Evolutionary conservation across 257 asterid species (phyloP).

Genomic region (Nemophila menziesii): DNA sequence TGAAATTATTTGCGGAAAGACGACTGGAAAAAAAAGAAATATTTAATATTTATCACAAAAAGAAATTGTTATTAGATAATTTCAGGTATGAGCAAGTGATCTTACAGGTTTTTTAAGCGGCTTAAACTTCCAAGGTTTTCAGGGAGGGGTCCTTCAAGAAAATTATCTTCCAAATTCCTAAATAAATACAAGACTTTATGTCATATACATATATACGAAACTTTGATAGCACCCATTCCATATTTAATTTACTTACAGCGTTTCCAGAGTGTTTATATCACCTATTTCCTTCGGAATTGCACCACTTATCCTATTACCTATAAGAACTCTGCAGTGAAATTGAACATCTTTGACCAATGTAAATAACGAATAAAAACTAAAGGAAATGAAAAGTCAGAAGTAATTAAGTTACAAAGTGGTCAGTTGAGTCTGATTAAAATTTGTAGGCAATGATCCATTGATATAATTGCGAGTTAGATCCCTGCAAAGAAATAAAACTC

Average conservation of each 20-base stretch:
- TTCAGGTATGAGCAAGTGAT: constrained; percentile 7
- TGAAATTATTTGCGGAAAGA: constrained; percentile 67
- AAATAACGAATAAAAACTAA: background rate
- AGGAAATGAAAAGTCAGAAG: background rate
- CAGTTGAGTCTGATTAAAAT: constrained; percentile 37
- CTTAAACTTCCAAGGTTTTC: constrained; percentile 51
- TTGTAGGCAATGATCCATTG: constrained; percentile 69
- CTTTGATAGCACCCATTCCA: constrained; percentile 1
- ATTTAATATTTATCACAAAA: background rate
- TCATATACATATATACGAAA: background rate
- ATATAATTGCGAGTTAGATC: constrained; percentile 65
- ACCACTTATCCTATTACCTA: constrained; percentile 74
- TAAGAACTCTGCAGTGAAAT: constrained; percentile 35
- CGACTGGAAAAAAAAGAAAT: constrained; percentile 34
- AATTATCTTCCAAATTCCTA: constrained; percentile 74
- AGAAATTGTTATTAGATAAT: background rate
- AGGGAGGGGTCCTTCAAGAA: constrained; percentile 73
- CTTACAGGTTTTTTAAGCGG: constrained; percentile 61
- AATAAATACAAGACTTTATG: constrained; percentile 1
- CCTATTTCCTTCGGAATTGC: constrained; percentile 61
- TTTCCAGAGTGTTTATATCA: constrained; percentile 46
- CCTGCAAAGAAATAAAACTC: constrained; percentile 28
- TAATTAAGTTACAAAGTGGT: constrained; percentile 37
- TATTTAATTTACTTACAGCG: constrained; percentile 48
- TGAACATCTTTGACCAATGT: background rate